Evolutionary conservation across 1,139 yeast genomes (phyloP).

Genomic region (Hyphopichia buzzinii): DNA sequence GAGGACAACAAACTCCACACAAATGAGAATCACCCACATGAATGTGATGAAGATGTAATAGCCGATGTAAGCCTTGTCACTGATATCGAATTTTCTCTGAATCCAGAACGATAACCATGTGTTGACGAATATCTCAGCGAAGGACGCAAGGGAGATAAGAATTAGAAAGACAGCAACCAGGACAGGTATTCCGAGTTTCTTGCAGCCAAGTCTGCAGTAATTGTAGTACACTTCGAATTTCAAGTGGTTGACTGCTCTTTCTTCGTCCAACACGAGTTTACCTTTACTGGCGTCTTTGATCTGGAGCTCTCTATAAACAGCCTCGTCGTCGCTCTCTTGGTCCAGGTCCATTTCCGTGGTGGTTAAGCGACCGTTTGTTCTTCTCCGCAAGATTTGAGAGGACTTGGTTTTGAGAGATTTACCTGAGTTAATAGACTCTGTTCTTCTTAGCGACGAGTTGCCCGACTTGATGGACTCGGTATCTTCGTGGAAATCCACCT

Average conservation of each 20-base stretch:
- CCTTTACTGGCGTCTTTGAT: slow-evolving; percentile 13
- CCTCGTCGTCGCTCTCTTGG: slow-evolving; percentile 4
- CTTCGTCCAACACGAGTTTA: slow-evolving; percentile 13
- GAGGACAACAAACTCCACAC: slow-evolving; percentile 22
- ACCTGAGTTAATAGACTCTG: too few species aligned
- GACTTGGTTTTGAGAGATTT: slow-evolving; percentile 45
- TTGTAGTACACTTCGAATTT: slow-evolving; percentile 13
- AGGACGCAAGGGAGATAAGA: slow-evolving; percentile 20
- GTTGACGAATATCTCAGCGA: slow-evolving; percentile 11
- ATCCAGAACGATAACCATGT: slow-evolving; percentile 17
- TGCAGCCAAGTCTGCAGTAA: slow-evolving; percentile 16
- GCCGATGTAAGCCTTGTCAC: slow-evolving; percentile 13
- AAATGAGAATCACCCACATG: slow-evolving; percentile 19
- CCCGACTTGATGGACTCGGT: neutral
- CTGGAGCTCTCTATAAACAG: slow-evolving; percentile 24
- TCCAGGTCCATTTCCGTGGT: too few species aligned
- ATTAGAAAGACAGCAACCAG: slow-evolving; percentile 19
- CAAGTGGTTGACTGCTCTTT: slow-evolving; percentile 18
- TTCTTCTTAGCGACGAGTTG: slow-evolving; percentile 21
- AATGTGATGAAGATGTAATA: slow-evolving; percentile 15
- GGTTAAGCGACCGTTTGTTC: too few species aligned
- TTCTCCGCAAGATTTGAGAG: too few species aligned
- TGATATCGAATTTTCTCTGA: slow-evolving; percentile 11
- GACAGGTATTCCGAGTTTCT: slow-evolving; percentile 16
- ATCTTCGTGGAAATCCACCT: slow-evolving; percentile 8